Evolutionary conservation across 192 early-diverging fungal species (phyloP), one percentile per base, ranked within the genome.

Genomic region (Pilaira anomala): DNA sequence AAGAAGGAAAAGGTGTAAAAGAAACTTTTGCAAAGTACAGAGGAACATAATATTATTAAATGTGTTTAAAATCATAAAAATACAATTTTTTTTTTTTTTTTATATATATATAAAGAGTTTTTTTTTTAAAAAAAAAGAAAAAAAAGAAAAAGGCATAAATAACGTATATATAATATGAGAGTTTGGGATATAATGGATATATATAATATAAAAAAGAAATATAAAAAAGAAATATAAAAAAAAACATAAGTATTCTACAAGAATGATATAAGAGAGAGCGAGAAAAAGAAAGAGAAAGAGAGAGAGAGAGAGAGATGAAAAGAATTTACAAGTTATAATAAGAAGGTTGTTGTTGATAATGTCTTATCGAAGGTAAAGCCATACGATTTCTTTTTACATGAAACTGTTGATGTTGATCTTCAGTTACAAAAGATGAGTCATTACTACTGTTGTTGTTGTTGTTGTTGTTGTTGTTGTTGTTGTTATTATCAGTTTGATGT

Each of bases 21-120:
- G 75, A 69, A 28, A 74, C 83, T 0, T 83, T 83, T 64, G 71
- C 70, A 53, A 79, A 77, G 41, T 78, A 73, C 61, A 66, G 83
- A 25, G 78, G 78, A 11, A 68, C 48, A 51, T 59, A 59, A 24
- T 25, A 25, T 26, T 21, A 30, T 36, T 9, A 4, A 36, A 36
- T 36, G 11, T 46, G 45, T n/a, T 18, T 19, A n/a, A 46, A 19
- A 46, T 19, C 14, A 19, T 25, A 50, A 19, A 22, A 26, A 26
- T 12, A 25, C 12, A 58, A 14, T n/a, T n/a, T n/a, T n/a, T n/a
- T n/a, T n/a, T n/a, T n/a, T n/a, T n/a, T n/a, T n/a, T n/a, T n/a
- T n/a, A n/a, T n/a, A n/a, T n/a, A n/a, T n/a, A n/a, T n/a, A n/a
- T n/a, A n/a, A n/a, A n/a, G n/a, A n/a, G n/a, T n/a, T n/a, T n/a